Base-by-base conservation (phyloP, 2,329 filamentous ascomycete genomes). In the Trichophyton mentagrophytes region DNA sequence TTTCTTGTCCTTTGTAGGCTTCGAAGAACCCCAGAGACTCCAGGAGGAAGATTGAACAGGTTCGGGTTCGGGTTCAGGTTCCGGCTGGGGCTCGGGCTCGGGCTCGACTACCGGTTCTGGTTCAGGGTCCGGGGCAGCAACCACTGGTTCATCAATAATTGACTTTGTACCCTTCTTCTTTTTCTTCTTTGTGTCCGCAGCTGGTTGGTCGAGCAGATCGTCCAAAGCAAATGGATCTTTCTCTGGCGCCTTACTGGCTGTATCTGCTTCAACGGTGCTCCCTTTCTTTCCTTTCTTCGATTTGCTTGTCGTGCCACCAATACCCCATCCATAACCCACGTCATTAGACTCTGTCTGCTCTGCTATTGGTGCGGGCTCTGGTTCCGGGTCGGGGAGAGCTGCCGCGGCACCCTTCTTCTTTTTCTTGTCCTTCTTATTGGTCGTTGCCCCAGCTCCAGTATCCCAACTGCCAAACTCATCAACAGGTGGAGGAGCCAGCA, bases 381-480 rank as follows among this genome's bases (percentile, higher is more conserved):
- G 33, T 8, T 69, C 69, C 7, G 67, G 69, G 36, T 69, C 69
- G 11, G 51, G 64, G 69, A 73, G 57, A 73, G 67, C 42, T 73
- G 72, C 62, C 74, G 73, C 61, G 69, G 63, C 70, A 63, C 61
- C 51, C n/a, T 55, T 55, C 51, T 75, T 76, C 69, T 82, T 81
- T 64, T 77, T 78, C 60, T 75, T 75, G 69, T 82, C 80, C 66
- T 76, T 77, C 62, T 72, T 71, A 62, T 64, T 63, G 53, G 66
- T 66, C 40, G 65, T 25, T 56, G 61, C 76, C 72, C n/a, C 72
- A 72, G 15, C 76, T 72, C n/a, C 72, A 72, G 15, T 65, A 65
- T 59, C 68, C 71, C 62, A 70, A 27, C 64, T 42, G 42, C n/a
- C 36, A 27, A 42, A 27, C 3, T 13, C 40, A 20, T 42, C 56